Base-by-base conservation (phyloP, 768 basidiomycete genomes). In the Mycena polygramma region DNA sequence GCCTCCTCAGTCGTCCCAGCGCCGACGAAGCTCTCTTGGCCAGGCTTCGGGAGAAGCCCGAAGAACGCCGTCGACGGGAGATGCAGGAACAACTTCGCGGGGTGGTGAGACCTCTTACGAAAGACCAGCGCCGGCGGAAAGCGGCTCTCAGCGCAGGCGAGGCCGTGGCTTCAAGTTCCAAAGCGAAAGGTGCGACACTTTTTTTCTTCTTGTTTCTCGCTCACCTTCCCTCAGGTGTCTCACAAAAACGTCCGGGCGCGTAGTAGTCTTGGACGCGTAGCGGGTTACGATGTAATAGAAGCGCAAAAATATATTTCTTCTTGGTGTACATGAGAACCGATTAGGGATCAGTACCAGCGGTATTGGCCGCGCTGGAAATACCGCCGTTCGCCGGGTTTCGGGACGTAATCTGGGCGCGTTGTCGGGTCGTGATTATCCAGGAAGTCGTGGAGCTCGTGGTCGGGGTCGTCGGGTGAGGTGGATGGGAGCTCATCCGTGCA, bases 341-440 rank as follows among this genome's bases (percentile, higher is more conserved):
- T 30, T n/a, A 35, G 35, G n/a, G 39, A n/a, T 14, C 11, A 57
- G 26, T 57, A 57, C 55, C 55, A 57, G 19, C 37, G 36, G 37
- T 37, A 41, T 22, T 57, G 10, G 17, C 55, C 55, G 30, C 37
- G 55, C 55, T 57, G 55, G 37, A 57, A 57, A 41, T 11, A 57
- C 7, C 37, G 36, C 19, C n/a, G 17, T 37, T 57, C 37, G 20
- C 55, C 55, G 2, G 55, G 37, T 8, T 57, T 57, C 1, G 55
- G 55, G 10, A 57, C n/a, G 19, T 57, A 57, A 35, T 57, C 55
- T 19, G 55, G 55, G 14, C 10, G 17, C 4, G 55, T 57, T 3
- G 55, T 57, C 20, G 55, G 55, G 37, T 57, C 55, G 11, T 39
- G 55, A 14, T 57, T 37, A 14, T 57, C 55, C 19, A 57, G 55